Evolutionary conservation across 2,329 filamentous ascomycete genomes (phyloP), one percentile per base, ranked within the genome.

Genomic region (Aspergillus sclerotialis): DNA sequence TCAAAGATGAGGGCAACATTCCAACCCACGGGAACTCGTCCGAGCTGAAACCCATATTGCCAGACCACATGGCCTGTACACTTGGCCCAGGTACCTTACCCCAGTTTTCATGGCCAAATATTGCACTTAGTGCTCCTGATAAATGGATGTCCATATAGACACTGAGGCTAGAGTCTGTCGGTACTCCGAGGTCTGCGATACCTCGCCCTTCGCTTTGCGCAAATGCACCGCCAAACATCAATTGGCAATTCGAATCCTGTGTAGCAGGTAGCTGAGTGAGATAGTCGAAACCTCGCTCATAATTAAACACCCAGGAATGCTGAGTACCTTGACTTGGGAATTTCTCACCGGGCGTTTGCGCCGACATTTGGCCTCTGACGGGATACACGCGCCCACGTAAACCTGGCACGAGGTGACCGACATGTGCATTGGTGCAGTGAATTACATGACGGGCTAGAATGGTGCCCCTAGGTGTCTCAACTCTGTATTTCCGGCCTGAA

Each of bases 361-460:
- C 60, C 1, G 62, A 61, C 65, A 69, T 69, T 17, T 60, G 56
- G 0, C 63, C 64, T 4, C 63, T 55, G 1, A 61, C 40, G 0
- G 64, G 61, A 31, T 56, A 63, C 5, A 68, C 36, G 7, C 49
- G 48, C 6, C 64, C 64, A 4, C 53, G 46, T 4, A 70, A 47
- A 0, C 44, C 64, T 0, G 75, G 72, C 3, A 78, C 46, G 1
- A 79, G 64, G 32, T 75, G 66, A 0, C 66, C 52, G 0, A 70
- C 63, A 42, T 71, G 71, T 4, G 61, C 73, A 40, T 80, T 79
- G 1, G 74, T 80, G 6, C 72, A 72, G 42, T 80, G 72, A 2
- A 80, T 61, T 2, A 81, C 58, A 33, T 78, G 68, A 1, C 59
- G 56, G 6, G 72, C 61, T 3, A 47, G 50, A 21, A 78, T 59